Evolutionary conservation across 139 green algal species (phyloP), one percentile per base, ranked within the genome.

Genomic region (Spirogloea muscicola): DNA sequence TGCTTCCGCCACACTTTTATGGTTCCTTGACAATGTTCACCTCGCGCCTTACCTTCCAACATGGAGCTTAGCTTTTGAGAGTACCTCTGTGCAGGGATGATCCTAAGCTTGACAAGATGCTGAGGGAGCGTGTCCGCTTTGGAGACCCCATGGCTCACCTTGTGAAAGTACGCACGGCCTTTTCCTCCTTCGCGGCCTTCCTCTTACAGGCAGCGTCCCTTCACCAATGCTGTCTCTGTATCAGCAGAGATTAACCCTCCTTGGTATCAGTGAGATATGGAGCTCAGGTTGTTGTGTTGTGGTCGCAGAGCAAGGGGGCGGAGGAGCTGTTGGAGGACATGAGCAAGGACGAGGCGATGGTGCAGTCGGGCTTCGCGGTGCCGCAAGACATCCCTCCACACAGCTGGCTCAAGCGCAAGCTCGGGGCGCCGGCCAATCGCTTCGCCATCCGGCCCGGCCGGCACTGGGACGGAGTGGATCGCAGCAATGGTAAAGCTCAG

Each of bases 401-500:
- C 87, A 93, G 85, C 60, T 98, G 94, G 94, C 73, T 97, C 7
- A 87, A 87, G 46, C 87, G 92, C 0, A 86, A 86, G 2, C 76
- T 96, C 38, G 79, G 85, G 0, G 70, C 89, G 7, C 88, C 92
- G 2, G 62, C 52, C 55, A 98, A 98, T 72, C 86, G 94, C 39
- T 98, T 94, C 79, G 84, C 81, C 68, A 97, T 98, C 61, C 68
- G 76, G 3, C 94, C 94, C 0, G 94, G 94, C 3, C 86, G 93
- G 1, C 94, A 98, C 85, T 98, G 94, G 94, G 94, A 98, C 65
- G 94, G 94, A 0, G 93, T 97, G 25, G 89, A 97, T 84, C 87
- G 94, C 40, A 90, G 81, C 76, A 98, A 88, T 55, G 93, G 93
- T 74, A 40, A 33, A 7, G 9, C n/a, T n/a, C n/a, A n/a, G n/a